These are phyloP conservation scores for Neofusicoccum ribis DNA, from an alignment of 2,329 filamentous ascomycete genomes.

Conservation along the genomic window DNA sequence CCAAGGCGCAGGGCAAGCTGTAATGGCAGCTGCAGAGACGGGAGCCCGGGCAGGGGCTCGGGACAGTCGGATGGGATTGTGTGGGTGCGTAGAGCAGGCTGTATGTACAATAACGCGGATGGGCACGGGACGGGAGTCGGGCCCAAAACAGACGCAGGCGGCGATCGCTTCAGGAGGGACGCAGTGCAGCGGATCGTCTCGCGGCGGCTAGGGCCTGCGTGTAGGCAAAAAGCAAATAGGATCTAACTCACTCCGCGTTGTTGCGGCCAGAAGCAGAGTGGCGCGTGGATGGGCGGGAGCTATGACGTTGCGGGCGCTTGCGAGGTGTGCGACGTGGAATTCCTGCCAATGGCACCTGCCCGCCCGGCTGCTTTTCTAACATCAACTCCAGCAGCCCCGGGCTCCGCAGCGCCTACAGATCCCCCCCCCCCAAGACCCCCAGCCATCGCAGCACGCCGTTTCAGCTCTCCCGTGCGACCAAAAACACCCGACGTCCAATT, in stretches of 20 bases:
- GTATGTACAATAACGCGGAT: background rate
- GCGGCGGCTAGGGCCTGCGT: background rate
- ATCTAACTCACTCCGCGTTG: background rate
- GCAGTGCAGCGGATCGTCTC: background rate
- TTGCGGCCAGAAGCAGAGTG: background rate
- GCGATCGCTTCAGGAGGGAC: background rate
- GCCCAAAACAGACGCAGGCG: background rate
- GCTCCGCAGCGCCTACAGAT: background rate
- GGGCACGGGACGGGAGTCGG: background rate
- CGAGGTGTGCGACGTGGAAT: background rate
- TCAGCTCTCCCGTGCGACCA: background rate
- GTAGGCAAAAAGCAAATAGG: slow-evolving; percentile 1
- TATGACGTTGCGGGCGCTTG: slow-evolving; percentile 19
- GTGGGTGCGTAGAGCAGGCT: background rate
- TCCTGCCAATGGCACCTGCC: slow-evolving; percentile 17
- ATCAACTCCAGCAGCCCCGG: slow-evolving; percentile 6
- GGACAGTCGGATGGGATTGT: background rate
- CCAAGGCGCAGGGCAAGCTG: slow-evolving; percentile 54
- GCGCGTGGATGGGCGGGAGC: background rate
- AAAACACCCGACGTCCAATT: background rate
- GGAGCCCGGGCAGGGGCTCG: background rate
- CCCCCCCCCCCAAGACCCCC: background rate
- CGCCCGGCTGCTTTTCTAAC: background rate
- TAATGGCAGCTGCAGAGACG: background rate
- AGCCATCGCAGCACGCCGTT: background rate